These are phyloP conservation scores for Mycena haematopus DNA, from an alignment of 768 basidiomycete genomes.

Conservation along the genomic window DNA sequence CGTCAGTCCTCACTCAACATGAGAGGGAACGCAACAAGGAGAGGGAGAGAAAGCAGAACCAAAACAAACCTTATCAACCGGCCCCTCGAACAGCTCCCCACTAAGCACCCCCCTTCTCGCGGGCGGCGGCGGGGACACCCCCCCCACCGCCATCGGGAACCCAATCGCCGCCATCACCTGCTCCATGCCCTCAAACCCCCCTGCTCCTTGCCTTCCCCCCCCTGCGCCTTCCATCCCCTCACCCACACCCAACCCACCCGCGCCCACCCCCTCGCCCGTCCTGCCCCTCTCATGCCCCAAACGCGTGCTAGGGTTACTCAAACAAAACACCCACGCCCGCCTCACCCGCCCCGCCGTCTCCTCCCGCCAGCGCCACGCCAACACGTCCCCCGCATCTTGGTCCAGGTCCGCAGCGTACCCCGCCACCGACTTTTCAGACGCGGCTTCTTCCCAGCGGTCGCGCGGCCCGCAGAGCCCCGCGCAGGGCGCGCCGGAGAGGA, in stretches of 20 bases:
- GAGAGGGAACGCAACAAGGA: no score
- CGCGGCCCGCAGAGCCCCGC: slow-evolving; percentile 87
- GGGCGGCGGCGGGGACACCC: slow-evolving; percentile 46
- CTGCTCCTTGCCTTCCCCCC: no score
- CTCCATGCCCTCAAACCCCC: slow-evolving; percentile 60
- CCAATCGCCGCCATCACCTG: slow-evolving; percentile 65
- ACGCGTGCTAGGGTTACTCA: slow-evolving; percentile 59
- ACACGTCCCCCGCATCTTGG: slow-evolving; percentile 67
- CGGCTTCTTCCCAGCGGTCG: slow-evolving; percentile 84
- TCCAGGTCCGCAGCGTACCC: slow-evolving; percentile 56
- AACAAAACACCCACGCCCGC: slow-evolving; percentile 84
- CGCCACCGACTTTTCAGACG: slow-evolving; percentile 59
- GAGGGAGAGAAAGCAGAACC: no score
- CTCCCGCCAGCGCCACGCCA: slow-evolving; percentile 84
- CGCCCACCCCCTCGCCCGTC: slow-evolving; percentile 34
- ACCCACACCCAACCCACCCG: slow-evolving; percentile 35
- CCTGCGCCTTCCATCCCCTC: no score
- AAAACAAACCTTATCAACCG: slow-evolving; percentile 42
- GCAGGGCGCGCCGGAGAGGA: slow-evolving; percentile 75
- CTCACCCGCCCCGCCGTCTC: slow-evolving; percentile 72
- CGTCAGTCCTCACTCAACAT: no score
- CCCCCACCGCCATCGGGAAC: slow-evolving; percentile 41
- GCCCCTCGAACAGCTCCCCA: slow-evolving; percentile 64
- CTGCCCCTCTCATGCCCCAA: slow-evolving; percentile 36
- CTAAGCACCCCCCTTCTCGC: slow-evolving; percentile 60